Conservation (phyloP, 2,329 filamentous ascomycete species). For the Pseudopithomyces maydicus region DNA sequence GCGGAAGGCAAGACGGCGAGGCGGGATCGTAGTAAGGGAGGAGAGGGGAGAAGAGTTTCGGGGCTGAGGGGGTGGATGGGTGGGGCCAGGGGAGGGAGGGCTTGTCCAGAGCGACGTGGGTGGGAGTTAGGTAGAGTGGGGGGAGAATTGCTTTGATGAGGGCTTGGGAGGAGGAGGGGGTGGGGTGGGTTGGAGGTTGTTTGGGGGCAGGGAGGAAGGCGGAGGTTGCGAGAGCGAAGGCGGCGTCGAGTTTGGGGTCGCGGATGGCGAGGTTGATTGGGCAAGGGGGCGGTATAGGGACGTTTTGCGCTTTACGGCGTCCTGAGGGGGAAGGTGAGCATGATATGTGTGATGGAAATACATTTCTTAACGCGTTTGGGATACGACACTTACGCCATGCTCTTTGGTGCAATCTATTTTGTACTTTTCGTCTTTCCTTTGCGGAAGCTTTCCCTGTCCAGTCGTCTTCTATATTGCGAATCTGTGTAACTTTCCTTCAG, state of each 20-base stretch:
- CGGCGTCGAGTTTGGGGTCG: not conserved
- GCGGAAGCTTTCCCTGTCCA: slow-evolving; percentile 15
- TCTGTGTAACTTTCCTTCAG: not conserved
- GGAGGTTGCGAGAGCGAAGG: not conserved
- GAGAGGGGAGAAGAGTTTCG: too few relatives aligned
- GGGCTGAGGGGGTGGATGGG: too few relatives aligned
- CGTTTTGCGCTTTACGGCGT: not conserved
- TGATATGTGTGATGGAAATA: not conserved
- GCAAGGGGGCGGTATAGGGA: not conserved
- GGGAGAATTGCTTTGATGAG: too few relatives aligned
- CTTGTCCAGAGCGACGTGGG: too few relatives aligned
- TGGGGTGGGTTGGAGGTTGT: not conserved
- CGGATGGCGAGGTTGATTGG: not conserved
- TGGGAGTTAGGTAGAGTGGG: too few relatives aligned
- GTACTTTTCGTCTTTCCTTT: slow-evolving; percentile 16
- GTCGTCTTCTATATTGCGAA: slow-evolving; percentile 7
- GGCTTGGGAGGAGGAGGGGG: too few relatives aligned
- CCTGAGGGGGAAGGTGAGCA: not conserved
- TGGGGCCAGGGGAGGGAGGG: too few relatives aligned
- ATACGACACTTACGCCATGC: slow-evolving; percentile 12
- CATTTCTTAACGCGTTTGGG: not conserved
- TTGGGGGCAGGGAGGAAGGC: not conserved
- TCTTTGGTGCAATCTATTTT: slow-evolving; percentile 21
- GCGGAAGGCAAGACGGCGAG: too few relatives aligned
- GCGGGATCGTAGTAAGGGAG: too few relatives aligned